Evolutionary conservation across 2,329 filamentous ascomycete genomes (phyloP), one percentile per base, ranked within the genome.

Genomic region (Epichloe gansuensis): DNA sequence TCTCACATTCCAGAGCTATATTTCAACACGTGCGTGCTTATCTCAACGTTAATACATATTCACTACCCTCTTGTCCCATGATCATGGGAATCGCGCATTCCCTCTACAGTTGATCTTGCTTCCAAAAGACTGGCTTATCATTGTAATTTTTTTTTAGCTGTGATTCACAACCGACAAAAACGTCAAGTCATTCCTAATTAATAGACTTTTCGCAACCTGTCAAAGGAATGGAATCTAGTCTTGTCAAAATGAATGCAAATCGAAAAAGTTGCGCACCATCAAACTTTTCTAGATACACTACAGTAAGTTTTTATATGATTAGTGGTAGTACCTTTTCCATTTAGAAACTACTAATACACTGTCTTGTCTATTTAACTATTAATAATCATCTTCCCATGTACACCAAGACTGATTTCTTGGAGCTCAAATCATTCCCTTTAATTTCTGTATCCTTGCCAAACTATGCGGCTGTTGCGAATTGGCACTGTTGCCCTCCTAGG

Each of bases 401-500:
- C 3, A 8, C 28, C 28, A 31, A 31, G 28, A 9, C 28, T 9
- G 28, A 31, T 3, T 31, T 4, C 8, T 8, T 9, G 28, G 8
- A 1, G 8, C 3, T 1, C 28, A 9, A 31, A 31, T 31, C 3
- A 31, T 31, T 31, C 8, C 9, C 28, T 9, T 31, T 2, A 31
- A 4, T 3, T 31, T n/a, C 28, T 9, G 8, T 31, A 9, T 31
- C 9, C 28, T 8, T 31, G 28, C 28, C 28, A 9, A 31, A n/a
- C 28, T 4, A 31, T 31, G 55, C 59, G 60, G 50, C 6, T 58
- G 31, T 41, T 60, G 25, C 47, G 56, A 48, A n/a, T 58, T 38
- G 43, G 50, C 46, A 51, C 58, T 48, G n/a, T 56, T 52, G 51
- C 56, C 41, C 52, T 60, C 25, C 54, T 51, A 42, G 55, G 53